Evolutionary conservation across 306 rosid species (phyloP).

Genomic region (Oemleria cerasiformis): DNA sequence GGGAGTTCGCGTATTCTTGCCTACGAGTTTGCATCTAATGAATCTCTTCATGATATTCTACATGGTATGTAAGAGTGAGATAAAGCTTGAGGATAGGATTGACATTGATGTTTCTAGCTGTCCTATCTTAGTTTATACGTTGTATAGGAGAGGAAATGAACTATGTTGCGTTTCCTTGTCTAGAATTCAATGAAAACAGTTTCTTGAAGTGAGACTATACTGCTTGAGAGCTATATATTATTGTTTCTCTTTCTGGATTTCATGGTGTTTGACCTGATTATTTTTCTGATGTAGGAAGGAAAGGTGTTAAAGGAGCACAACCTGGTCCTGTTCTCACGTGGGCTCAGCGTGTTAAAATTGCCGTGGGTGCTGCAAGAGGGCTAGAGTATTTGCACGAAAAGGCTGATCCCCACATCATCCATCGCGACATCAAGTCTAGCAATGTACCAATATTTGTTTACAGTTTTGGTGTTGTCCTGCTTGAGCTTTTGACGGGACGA

Average conservation of each 20-base stretch:
- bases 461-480: slow-evolving; percentile 87
- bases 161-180: slow-evolving; percentile 1
- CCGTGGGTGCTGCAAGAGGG: slow-evolving; percentile 92
- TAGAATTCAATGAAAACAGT: neutral
- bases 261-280: slow-evolving; percentile 2
- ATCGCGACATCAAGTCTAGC: slow-evolving; percentile 89
- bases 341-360: slow-evolving; percentile 89
- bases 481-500: slow-evolving; percentile 88
- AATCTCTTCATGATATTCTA: slow-evolving; percentile 92
- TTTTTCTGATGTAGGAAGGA: slow-evolving; percentile 57
- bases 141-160: neutral
- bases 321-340: slow-evolving; percentile 92
- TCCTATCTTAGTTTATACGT: neutral
- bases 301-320: slow-evolving; percentile 91
- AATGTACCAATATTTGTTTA: slow-evolving; percentile 79
- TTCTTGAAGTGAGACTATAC: neutral
- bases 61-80: slow-evolving; percentile 53
- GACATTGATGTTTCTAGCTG: slow-evolving; percentile 1
- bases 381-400: slow-evolving; percentile 85
- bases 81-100: neutral
- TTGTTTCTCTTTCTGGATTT: neutral
- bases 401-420: slow-evolving; percentile 77
- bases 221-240: slow-evolving; percentile 11
- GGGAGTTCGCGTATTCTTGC: slow-evolving; percentile 76
- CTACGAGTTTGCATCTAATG: slow-evolving; percentile 87